phyloP scores from a whole-genome alignment of 192 early-diverging fungal species.

The Irineochytrium annulatum region DNA sequence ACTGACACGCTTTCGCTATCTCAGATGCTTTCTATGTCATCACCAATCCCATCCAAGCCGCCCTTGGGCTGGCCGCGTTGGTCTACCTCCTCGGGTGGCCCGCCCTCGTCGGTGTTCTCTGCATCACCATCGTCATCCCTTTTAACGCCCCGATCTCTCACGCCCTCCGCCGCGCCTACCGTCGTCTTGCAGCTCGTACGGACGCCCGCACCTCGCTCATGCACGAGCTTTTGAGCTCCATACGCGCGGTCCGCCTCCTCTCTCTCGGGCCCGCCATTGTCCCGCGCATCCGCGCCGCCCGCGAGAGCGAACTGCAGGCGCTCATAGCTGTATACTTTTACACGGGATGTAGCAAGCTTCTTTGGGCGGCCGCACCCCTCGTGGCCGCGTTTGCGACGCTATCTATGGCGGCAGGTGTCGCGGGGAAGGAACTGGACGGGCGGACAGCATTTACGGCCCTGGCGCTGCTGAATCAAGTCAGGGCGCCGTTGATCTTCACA shows the following conservation, averaged over 20 bases:
- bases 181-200: conserved; percentile 53
- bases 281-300: conserved; percentile 13
- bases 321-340: conserved; percentile 2
- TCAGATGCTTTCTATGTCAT: neutral
- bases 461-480: conserved; percentile 54
- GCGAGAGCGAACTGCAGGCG: conserved; percentile 11
- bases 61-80: conserved; percentile 60
- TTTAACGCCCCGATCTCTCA: conserved; percentile 21
- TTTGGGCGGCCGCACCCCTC: conserved; percentile 29
- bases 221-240: conserved; percentile 82
- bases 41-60: neutral
- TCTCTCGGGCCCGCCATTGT: conserved; percentile 34
- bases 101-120: conserved; percentile 69
- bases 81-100: conserved; percentile 72
- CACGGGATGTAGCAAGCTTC: conserved; percentile 4
- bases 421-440: conserved; percentile 54
- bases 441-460: conserved; percentile 60
- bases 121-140: conserved; percentile 45
- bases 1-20: no score
- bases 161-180: conserved; percentile 31
- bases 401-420: conserved; percentile 45
- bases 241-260: conserved; percentile 79
- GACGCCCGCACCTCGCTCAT: conserved; percentile 73
- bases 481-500: conserved; percentile 39
- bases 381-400: conserved; percentile 54